Conservation (phyloP, 345 rosid species). For the Eucalyptus marginata region DNA sequence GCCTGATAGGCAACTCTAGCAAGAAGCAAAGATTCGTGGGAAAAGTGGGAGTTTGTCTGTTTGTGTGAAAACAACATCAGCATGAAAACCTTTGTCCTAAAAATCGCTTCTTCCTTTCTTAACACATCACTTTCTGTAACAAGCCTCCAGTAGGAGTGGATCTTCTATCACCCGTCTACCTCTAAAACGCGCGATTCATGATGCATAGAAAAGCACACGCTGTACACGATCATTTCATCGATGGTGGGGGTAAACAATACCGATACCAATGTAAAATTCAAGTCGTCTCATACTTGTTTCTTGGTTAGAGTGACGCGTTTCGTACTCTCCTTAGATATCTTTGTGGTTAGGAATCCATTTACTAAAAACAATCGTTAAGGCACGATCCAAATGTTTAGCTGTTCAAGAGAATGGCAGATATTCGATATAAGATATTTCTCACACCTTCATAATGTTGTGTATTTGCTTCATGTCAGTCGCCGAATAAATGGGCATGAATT, state of each 20-base stretch:
- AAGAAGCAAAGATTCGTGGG: not conserved
- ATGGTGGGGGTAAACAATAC: not conserved
- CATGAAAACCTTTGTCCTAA: not conserved
- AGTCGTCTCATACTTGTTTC: not conserved
- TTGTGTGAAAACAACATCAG: not conserved
- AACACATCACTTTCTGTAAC: not conserved
- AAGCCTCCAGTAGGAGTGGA: not conserved
- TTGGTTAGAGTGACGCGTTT: not conserved
- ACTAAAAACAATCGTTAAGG: not conserved
- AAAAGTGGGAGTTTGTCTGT: not conserved
- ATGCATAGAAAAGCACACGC: not conserved
- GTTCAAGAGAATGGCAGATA: not conserved
- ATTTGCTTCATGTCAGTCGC: accelerated
- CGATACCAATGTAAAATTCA: not conserved
- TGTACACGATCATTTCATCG: not conserved
- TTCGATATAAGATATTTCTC: not conserved
- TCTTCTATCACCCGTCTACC: not conserved
- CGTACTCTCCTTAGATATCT: not conserved
- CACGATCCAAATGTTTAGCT: not conserved
- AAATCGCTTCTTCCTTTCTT: not conserved
- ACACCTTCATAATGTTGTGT: not conserved
- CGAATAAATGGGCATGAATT: not conserved
- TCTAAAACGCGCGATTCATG: not conserved
- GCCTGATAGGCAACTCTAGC: not conserved
- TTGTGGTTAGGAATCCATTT: not conserved